These are phyloP conservation scores for Candida coleopterorum DNA, from an alignment of 805 yeast genomes.

Conservation along the genomic window DNA sequence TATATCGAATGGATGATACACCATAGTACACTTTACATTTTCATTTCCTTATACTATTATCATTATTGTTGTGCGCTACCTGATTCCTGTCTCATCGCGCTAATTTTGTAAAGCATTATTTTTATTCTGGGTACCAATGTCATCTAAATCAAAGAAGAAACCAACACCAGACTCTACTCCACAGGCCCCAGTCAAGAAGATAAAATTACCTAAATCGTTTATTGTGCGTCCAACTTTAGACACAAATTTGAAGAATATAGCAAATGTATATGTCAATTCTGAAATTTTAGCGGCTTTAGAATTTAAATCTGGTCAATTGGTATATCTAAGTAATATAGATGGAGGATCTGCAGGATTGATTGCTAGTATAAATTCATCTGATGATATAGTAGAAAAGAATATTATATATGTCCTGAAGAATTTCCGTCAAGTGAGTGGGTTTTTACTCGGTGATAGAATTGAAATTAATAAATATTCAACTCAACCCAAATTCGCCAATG, in stretches of 20 bases:
- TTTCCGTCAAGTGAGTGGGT: slow-evolving; percentile 29
- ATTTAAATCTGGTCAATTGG: slow-evolving; percentile 41
- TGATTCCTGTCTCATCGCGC: slow-evolving; percentile 1
- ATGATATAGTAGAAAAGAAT: slow-evolving; percentile 22
- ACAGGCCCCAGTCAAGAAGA: slow-evolving; percentile 22
- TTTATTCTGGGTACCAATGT: slow-evolving; percentile 1
- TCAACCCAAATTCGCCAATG: slow-evolving; percentile 43
- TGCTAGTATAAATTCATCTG: slow-evolving; percentile 38
- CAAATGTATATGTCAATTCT: slow-evolving; percentile 38
- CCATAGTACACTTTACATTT: no score
- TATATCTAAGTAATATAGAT: slow-evolving; percentile 37
- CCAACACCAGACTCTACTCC: slow-evolving; percentile 13
- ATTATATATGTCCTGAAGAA: slow-evolving; percentile 23
- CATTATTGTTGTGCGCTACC: no score
- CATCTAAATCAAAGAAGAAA: slow-evolving; percentile 16
- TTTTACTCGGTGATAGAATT: slow-evolving; percentile 46
- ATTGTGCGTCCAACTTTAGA: slow-evolving; percentile 33
- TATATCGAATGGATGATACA: no score
- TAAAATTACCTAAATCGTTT: slow-evolving; percentile 36
- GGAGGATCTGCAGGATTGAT: slow-evolving; percentile 43
- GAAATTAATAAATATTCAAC: slow-evolving; percentile 39
- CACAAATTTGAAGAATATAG: slow-evolving; percentile 12
- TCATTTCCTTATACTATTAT: no score
- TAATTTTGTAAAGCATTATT: not conserved
- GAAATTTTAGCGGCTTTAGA: slow-evolving; percentile 46